Evolutionary conservation across 2,329 filamentous ascomycete genomes (phyloP).

Genomic region (Septoria linicola): DNA sequence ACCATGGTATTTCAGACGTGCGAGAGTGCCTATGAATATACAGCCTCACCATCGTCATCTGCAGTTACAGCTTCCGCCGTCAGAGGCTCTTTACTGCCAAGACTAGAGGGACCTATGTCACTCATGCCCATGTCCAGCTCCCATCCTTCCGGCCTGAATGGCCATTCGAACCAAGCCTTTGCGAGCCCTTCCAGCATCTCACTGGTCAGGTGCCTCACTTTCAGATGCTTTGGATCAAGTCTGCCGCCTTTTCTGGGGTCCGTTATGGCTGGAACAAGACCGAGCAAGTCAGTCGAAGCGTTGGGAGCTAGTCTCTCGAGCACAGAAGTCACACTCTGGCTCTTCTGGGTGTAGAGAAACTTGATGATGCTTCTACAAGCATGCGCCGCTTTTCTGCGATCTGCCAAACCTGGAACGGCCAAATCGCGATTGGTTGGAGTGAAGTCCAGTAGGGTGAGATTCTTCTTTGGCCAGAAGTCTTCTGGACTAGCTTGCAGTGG

Average conservation of each 20-base stretch:
- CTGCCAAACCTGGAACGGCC: slow-evolving; percentile 33
- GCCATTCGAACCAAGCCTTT: slow-evolving; percentile 64
- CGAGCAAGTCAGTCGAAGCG: slow-evolving; percentile 55
- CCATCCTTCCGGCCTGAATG: slow-evolving; percentile 48
- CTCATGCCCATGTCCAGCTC: slow-evolving; percentile 25
- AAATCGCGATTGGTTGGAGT: slow-evolving; percentile 53
- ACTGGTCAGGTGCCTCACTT: slow-evolving; percentile 52
- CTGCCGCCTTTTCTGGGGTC: slow-evolving; percentile 52
- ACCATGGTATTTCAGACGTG: no score
- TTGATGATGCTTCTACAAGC: slow-evolving; percentile 50
- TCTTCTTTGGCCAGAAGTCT: slow-evolving; percentile 66
- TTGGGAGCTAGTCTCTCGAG: slow-evolving; percentile 61
- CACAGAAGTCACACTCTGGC: slow-evolving; percentile 42
- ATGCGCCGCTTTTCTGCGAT: slow-evolving; percentile 26
- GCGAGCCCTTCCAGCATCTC: slow-evolving; percentile 59
- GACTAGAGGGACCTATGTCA: not conserved
- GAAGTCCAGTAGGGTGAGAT: slow-evolving; percentile 64
- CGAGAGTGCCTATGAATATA: not conserved
- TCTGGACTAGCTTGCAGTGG: slow-evolving; percentile 58
- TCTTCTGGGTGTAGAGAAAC: slow-evolving; percentile 41
- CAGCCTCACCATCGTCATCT: not conserved
- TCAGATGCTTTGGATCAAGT: slow-evolving; percentile 46
- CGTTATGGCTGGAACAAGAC: slow-evolving; percentile 50
- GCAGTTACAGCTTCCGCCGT: slow-evolving; percentile 11
- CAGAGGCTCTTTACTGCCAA: not conserved